phyloP scores from a whole-genome alignment of 345 rosid species.

The Brassica napus region Da-Ae NC_063444.1:12464501-12465000 shows the following conservation, averaged over 20 bases:
- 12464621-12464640: not conserved
- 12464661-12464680: not conserved
- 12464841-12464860: not conserved
- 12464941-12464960: too few relatives aligned
- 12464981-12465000: too few relatives aligned
- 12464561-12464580: not conserved
- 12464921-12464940: too few relatives aligned
- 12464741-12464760: conserved; percentile 6
- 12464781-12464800: not conserved
- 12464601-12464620: conserved; percentile 4
- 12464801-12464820: conserved; percentile 13
- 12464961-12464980: too few relatives aligned
- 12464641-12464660: not conserved
- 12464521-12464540: too few relatives aligned
- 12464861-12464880: not conserved
- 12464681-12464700: not conserved
- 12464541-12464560: not conserved
- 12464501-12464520: not conserved
- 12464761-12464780: not conserved
- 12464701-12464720: conserved; percentile 15
- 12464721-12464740: not conserved
- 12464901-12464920: too few relatives aligned
- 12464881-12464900: conserved; percentile 16
- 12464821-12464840: not conserved
- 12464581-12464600: not conserved